Evolutionary conservation across 73 alveolate species (phyloP).

Genomic region (Paramecium biaurelia): DNA sequence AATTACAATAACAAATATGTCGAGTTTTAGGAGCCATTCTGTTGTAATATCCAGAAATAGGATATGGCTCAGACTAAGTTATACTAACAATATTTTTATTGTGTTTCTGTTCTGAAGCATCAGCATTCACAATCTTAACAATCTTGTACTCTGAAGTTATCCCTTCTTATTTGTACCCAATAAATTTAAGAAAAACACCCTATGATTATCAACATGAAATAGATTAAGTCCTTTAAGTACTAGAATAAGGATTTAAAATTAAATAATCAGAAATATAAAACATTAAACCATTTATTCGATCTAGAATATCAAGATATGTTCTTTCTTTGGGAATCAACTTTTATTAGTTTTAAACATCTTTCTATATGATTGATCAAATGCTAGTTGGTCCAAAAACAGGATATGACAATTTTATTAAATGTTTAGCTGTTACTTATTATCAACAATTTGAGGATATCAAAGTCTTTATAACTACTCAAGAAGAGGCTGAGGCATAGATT

Average conservation of each 20-base stretch:
- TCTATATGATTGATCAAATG: background rate
- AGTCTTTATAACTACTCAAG: background rate
- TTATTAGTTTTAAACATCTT: background rate
- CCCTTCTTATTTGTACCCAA: background rate
- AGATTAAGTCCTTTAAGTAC: background rate
- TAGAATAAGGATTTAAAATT: background rate
- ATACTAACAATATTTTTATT: background rate
- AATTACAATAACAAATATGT: background rate
- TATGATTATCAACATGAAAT: background rate
- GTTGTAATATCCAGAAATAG: slow-evolving; percentile 20
- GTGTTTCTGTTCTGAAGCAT: slow-evolving; percentile 47
- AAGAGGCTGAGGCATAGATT: background rate
- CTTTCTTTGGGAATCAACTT: background rate
- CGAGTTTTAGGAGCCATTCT: slow-evolving; percentile 4
- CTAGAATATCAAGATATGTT: background rate
- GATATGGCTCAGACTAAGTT: slow-evolving; percentile 29
- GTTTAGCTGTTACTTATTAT: background rate
- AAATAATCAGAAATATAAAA: background rate
- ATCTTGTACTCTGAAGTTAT: background rate
- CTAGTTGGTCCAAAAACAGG: background rate
- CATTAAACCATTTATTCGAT: background rate
- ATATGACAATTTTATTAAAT: background rate
- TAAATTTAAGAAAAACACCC: background rate
- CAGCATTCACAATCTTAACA: background rate
- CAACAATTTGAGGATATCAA: background rate